Conservation (phyloP, 441 rosid genomes). For the Erodium trifolium region DNA sequence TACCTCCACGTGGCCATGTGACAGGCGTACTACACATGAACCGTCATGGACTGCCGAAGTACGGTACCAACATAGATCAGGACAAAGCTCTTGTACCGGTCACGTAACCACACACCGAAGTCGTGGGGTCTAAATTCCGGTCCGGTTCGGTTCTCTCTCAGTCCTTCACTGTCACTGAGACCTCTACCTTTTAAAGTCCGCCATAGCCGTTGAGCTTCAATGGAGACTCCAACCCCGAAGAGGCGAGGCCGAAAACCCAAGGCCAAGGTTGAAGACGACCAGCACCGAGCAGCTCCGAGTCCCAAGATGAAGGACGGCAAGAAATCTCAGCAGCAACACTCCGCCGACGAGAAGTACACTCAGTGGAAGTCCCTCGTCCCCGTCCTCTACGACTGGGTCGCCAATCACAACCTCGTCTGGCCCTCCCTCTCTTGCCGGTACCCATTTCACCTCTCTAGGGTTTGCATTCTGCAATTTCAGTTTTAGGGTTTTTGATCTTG, state of each 20-base stretch:
- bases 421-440: slow-evolving; percentile 99
- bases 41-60: too few relatives aligned
- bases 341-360: slow-evolving; percentile 75
- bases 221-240: slow-evolving; percentile 45
- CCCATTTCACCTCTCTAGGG: slow-evolving; percentile 14
- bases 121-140: neutral
- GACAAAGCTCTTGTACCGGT: too few relatives aligned
- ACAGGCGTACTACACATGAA: too few relatives aligned
- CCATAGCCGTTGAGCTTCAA: slow-evolving; percentile 12
- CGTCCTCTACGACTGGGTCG: slow-evolving; percentile 95
- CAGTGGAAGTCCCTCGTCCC: slow-evolving; percentile 98
- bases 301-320: slow-evolving; percentile 24
- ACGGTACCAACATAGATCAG: too few relatives aligned
- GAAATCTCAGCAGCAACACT: slow-evolving; percentile 28
- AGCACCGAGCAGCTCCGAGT: slow-evolving; percentile 16
- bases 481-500: neutral
- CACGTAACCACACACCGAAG: neutral
- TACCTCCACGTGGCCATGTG: too few relatives aligned
- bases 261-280: slow-evolving; percentile 52
- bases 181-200: neutral
- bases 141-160: neutral
- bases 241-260: slow-evolving; percentile 87
- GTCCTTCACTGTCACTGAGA: neutral
- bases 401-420: slow-evolving; percentile 97
- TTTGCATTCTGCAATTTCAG: slow-evolving; percentile 4